Evolutionary conservation across 805 yeast species (phyloP), one percentile per base, ranked within the genome.

Genomic region (Candida xyloterini): DNA sequence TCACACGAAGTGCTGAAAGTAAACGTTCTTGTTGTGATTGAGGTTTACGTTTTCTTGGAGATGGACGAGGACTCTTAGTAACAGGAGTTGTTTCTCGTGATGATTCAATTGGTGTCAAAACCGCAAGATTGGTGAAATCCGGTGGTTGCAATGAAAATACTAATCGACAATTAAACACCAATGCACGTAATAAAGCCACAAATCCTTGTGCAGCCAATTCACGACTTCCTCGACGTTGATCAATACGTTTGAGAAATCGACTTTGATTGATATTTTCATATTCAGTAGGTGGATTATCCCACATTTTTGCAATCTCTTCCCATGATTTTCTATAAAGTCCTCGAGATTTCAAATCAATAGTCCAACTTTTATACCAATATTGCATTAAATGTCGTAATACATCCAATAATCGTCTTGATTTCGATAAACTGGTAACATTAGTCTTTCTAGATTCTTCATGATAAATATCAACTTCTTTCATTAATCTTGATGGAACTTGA

Each of bases 131-230:
- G 0, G 89, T 81, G 48, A 80, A 85, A 57, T 93, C 96, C 0
- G 96, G 90, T 0, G 96, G 93, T 56, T 93, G 99, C 23, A 90
- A 55, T 0, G 96, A 90, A 51, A 82, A 81, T 0, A 89, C 79
- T 20, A 93, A 62, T 31, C 99, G 67, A 1, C 91, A 80, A 29
- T 79, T 73, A 10, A 93, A 65, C 1, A 83, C 84, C 10, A 84
- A 61, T 1, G 93, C 70, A 47, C 98, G 64, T 30, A 88, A 58
- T 1, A 91, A 52, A 0, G 85, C 78, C 11, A 88, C 87, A 64
- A 87, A 90, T 0, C 96, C 97, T 54, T 87, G 96, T 0, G 93
- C 89, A 0, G 84, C 83, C 6, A 86, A 42, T 56, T 91, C 97
- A 24, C 84, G 60, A 2, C 87, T 77, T 0, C 98, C 99, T 13